Evolutionary conservation across 225 moss, liverwort and hornwort genomes (phyloP).

Genomic region (Anthoceros angustus): DNA sequence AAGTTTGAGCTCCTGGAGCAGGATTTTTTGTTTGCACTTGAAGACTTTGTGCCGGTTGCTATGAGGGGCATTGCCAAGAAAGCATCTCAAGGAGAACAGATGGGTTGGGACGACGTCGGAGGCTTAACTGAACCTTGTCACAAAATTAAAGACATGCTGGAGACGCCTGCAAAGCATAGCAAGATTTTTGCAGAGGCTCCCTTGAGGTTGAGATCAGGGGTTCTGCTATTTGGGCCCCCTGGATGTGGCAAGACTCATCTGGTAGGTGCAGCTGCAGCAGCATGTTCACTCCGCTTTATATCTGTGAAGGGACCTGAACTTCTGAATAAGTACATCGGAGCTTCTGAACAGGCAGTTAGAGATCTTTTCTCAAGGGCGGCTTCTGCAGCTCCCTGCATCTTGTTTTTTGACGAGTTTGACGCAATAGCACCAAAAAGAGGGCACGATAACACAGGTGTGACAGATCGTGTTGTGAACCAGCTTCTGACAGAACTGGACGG

Average conservation of each 20-base stretch:
- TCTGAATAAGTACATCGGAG: conserved; percentile 96
- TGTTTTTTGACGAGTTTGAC: conserved; percentile 99
- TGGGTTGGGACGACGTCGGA: conserved; percentile 92
- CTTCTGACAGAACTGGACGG: conserved; percentile 97
- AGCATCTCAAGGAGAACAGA: conserved; percentile 32
- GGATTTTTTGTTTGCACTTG: conserved; percentile 63
- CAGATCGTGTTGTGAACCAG: conserved; percentile 98
- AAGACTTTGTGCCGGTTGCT: conserved; percentile 67
- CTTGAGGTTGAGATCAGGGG: conserved; percentile 87
- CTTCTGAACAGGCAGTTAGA: conserved; percentile 97
- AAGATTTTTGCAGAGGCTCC: conserved; percentile 70
- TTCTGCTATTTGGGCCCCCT: conserved; percentile 89
- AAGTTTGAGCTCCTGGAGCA: conserved; percentile 50
- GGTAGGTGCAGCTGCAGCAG: conserved; percentile 86
- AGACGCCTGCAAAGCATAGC: conserved; percentile 84
- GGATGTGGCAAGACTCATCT: conserved; percentile 99
- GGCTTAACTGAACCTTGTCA: conserved; percentile 64
- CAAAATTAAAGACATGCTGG: conserved; percentile 81
- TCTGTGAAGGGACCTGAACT: conserved; percentile 96
- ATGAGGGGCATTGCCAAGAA: conserved; percentile 75
- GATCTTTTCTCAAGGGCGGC: conserved; percentile 89
- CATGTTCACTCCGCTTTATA: conserved; percentile 87
- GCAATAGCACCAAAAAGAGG: conserved; percentile 94
- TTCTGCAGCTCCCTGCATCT: conserved; percentile 75
- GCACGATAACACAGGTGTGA: conserved; percentile 98